Evolutionary conservation across 768 basidiomycete species (phyloP).

Genomic region (Lepiota brunneoincarnata): DNA sequence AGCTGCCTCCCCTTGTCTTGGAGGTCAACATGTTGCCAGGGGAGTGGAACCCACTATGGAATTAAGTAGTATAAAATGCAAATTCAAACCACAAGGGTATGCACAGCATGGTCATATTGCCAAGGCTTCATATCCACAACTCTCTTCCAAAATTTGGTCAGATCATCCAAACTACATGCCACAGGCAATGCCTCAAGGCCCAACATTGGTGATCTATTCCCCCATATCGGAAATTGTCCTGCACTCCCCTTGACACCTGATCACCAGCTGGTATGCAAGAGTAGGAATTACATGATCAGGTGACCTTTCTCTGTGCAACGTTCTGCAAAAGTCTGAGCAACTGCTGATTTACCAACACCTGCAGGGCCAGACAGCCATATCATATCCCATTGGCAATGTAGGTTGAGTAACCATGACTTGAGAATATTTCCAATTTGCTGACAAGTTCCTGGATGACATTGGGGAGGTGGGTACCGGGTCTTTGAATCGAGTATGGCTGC

Average conservation of each 20-base stretch:
- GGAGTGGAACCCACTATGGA: conserved; percentile 45
- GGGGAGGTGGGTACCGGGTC: background rate
- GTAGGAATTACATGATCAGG: background rate
- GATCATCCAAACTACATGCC: conserved; percentile 55
- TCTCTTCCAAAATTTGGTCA: conserved; percentile 67
- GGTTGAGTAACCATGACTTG: background rate
- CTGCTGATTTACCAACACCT: conserved; percentile 12
- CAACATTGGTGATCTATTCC: conserved; percentile 40
- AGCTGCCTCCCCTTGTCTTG: conserved; percentile 47
- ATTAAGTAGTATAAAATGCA: conserved; percentile 19
- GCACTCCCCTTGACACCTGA: conserved; percentile 49
- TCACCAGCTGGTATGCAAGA: conserved; percentile 1
- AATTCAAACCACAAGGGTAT: conserved; percentile 22
- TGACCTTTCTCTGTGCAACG: background rate
- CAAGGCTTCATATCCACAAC: conserved; percentile 61
- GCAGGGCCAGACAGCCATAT: conserved; percentile 6
- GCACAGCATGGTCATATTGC: conserved; percentile 61
- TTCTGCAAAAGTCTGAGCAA: conserved; percentile 6
- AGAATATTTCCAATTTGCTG: background rate
- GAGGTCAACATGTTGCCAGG: conserved; percentile 46
- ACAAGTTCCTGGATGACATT: conserved; percentile 1
- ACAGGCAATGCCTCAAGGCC: conserved; percentile 63
- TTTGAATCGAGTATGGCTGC: background rate
- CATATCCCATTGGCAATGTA: background rate
- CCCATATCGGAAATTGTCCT: conserved; percentile 54